Conservation (phyloP, 768 basidiomycete species). For the Paxillus ammoniavirescens region DNA sequence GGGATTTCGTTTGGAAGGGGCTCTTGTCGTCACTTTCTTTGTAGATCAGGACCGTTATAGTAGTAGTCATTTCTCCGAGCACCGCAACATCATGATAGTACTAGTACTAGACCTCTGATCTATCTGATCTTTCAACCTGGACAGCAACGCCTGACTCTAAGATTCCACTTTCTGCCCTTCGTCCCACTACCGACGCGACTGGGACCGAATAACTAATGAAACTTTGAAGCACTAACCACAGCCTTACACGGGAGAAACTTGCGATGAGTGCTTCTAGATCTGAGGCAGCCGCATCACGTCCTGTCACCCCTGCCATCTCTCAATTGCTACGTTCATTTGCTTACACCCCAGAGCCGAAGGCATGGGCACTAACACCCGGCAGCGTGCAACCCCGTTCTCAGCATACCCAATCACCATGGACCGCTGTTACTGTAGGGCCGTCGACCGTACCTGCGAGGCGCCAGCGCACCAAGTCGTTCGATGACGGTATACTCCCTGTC, state of each 20-base stretch:
- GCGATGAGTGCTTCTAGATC: too few species aligned
- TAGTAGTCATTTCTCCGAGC: not conserved
- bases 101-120: too few species aligned
- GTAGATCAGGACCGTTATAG: conserved; percentile 7
- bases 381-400: not conserved
- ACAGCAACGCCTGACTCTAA: too few species aligned
- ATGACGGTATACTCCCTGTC: not conserved
- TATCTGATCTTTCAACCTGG: too few species aligned
- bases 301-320: not conserved
- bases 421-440: not conserved
- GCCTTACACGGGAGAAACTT: too few species aligned
- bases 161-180: too few species aligned
- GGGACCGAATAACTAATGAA: too few species aligned
- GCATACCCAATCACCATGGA: not conserved
- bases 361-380: not conserved
- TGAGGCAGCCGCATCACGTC: not conserved
- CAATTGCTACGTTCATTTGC: conserved; percentile 14
- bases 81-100: too few species aligned
- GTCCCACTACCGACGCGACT: too few species aligned
- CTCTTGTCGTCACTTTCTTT: conserved; percentile 37
- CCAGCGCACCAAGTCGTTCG: not conserved
- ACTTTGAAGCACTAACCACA: too few species aligned
- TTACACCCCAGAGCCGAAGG: conserved; percentile 12
- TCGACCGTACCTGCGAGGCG: not conserved
- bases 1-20: conserved; percentile 75